A percentile compares a stretch with the other conserved stretches of the same genome.
phyloP scores from a whole-genome alignment of 306 rosid genomes.

The Cyclanthera cordifolia region DNA sequence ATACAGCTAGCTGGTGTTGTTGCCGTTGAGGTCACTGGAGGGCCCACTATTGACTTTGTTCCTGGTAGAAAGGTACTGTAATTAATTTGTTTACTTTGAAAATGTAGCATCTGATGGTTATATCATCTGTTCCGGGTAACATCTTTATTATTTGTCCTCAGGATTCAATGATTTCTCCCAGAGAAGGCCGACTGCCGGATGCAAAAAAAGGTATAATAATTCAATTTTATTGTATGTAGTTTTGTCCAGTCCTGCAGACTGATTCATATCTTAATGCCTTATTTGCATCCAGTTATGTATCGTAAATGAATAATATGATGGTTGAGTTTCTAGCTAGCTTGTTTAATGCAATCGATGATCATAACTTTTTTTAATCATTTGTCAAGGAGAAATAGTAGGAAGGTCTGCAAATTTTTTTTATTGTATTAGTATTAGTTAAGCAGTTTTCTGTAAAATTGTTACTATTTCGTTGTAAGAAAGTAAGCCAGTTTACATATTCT shows the following conservation, averaged over 20 bases:
- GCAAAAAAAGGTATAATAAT: slow-evolving; percentile 52
- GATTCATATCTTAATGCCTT: not conserved
- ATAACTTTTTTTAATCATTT: not conserved
- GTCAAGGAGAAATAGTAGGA: not conserved
- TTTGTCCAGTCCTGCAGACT: slow-evolving; percentile 1
- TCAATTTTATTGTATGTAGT: not conserved
- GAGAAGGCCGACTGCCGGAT: slow-evolving; percentile 80
- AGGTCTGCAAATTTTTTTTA: not conserved
- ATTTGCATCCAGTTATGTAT: not conserved
- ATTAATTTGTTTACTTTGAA: not conserved
- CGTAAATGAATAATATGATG: not conserved
- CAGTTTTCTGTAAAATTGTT: not conserved
- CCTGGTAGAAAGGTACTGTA: slow-evolving; percentile 71
- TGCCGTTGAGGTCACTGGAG: slow-evolving; percentile 96
- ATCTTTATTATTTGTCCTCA: slow-evolving; percentile 12
- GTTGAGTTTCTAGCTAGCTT: not conserved
- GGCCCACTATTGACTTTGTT: slow-evolving; percentile 71
- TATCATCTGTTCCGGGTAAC: slow-evolving; percentile 10
- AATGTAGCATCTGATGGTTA: slow-evolving; percentile 3
- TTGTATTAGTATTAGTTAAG: not conserved
- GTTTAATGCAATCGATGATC: not conserved
- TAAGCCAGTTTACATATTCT: not conserved
- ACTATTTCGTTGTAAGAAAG: not conserved
- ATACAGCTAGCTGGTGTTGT: slow-evolving; percentile 94
- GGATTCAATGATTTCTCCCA: slow-evolving; percentile 69